A percentile compares a stretch with the other conserved stretches of the same genome.
phyloP scores from a whole-genome alignment of 768 basidiomycete genomes.

The Boletus edulis region DNA sequence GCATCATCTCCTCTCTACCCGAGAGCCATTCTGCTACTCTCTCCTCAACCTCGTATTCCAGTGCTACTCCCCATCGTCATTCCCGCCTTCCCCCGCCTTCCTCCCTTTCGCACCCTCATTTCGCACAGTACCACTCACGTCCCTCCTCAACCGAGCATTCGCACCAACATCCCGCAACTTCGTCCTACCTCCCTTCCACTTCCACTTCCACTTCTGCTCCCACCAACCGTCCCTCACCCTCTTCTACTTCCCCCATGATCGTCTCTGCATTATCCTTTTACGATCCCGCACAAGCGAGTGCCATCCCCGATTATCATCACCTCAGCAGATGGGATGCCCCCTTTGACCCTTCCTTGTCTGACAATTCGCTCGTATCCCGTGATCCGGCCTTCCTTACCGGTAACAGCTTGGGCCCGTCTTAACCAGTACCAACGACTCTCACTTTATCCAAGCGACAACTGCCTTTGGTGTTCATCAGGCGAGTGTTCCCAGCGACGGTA shows the following conservation, averaged over 20 bases:
- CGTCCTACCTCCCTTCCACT: slow-evolving; percentile 1
- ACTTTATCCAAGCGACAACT: not conserved
- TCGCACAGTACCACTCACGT: not conserved
- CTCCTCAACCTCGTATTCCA: too few species aligned
- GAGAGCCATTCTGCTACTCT: not conserved
- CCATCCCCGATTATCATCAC: slow-evolving; percentile 41
- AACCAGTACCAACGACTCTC: not conserved
- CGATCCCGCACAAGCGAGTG: slow-evolving; percentile 40
- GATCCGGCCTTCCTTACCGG: not conserved
- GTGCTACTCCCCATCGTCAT: not conserved
- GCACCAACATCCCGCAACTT: not conserved
- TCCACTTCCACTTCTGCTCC: not conserved
- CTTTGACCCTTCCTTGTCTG: slow-evolving; percentile 15
- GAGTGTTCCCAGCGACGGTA: not conserved
- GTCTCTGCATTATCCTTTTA: slow-evolving; percentile 54
- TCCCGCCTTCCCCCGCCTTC: not conserved
- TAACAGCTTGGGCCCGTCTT: not conserved
- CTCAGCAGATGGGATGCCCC: slow-evolving; percentile 32
- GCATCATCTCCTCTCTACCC: not conserved
- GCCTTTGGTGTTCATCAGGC: not conserved
- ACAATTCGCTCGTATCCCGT: not conserved
- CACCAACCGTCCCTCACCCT: not conserved
- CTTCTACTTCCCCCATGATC: slow-evolving; percentile 42
- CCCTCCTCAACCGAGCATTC: not conserved
- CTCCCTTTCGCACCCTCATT: not conserved